These are phyloP conservation scores for Bocquillonia castaneifolia DNA, from an alignment of 441 rosid genomes.

Conservation along the genomic window DNA sequence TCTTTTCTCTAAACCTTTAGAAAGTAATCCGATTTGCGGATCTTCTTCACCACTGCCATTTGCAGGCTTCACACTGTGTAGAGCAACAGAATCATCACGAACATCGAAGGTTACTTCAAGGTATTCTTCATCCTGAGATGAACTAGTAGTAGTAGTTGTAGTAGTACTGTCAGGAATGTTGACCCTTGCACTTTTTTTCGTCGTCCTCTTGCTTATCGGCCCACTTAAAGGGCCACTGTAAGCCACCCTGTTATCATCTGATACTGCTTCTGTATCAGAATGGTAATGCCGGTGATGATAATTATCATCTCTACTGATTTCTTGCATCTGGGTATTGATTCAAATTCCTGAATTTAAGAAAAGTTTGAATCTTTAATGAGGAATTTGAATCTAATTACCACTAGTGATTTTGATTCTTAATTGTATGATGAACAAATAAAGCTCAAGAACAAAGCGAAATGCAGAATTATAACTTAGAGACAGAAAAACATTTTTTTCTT, in stretches of 20 bases:
- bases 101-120: conserved; percentile 77
- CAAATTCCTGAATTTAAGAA: not conserved
- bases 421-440: not conserved
- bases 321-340: conserved; percentile 28
- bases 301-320: conserved; percentile 31
- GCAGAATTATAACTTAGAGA: not conserved
- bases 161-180: conserved; percentile 43
- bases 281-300: conserved; percentile 26
- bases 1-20: conserved; percentile 53
- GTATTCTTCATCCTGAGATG: conserved; percentile 32
- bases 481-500: not conserved
- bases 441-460: not conserved
- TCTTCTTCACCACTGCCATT: conserved; percentile 39
- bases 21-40: conserved; percentile 56
- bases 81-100: conserved; percentile 62
- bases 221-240: conserved; percentile 63
- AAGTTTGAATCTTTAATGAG: not conserved
- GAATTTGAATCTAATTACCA: not conserved
- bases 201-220: conserved; percentile 38
- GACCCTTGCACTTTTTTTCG: conserved; percentile 68
- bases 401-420: not conserved
- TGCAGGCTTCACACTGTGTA: conserved; percentile 59
- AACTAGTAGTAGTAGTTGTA: no score
- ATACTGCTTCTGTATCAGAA: conserved; percentile 55
- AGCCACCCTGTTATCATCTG: conserved; percentile 41